Evolutionary conservation across 345 rosid genomes (phyloP).

Genomic region (Eucalyptus caleyi): DNA sequence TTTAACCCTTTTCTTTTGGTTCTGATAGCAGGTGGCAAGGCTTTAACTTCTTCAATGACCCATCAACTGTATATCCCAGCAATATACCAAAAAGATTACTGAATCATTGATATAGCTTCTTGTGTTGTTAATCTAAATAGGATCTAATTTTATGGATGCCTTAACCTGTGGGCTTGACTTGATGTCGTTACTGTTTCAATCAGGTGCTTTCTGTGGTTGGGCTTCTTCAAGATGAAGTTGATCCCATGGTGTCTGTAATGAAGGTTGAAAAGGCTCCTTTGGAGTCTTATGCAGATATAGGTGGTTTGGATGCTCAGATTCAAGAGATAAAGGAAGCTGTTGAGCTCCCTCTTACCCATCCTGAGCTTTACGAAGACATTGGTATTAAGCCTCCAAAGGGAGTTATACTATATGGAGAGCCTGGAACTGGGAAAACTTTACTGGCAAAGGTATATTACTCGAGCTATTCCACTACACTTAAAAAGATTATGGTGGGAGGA

Average conservation of each 20-base stretch:
- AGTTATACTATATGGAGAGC: slow-evolving; percentile 96
- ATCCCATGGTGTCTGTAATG: slow-evolving; percentile 99
- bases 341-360: slow-evolving; percentile 97
- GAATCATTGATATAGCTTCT: background rate
- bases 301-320: slow-evolving; percentile 98
- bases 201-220: slow-evolving; percentile 97
- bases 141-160: background rate
- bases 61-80: background rate
- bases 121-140: background rate
- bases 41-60: background rate
- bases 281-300: slow-evolving; percentile 97
- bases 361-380: slow-evolving; percentile 95
- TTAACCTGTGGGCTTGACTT: background rate
- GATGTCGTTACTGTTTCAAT: background rate
- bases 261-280: slow-evolving; percentile 98
- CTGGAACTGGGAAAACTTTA: slow-evolving; percentile 98
- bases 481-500: background rate
- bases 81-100: background rate
- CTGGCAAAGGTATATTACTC: slow-evolving; percentile 69
- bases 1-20: background rate
- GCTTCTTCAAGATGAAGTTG: slow-evolving; percentile 94
- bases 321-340: slow-evolving; percentile 99
- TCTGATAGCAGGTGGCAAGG: background rate
- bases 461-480: background rate
- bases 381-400: slow-evolving; percentile 99